A percentile compares a stretch with the other conserved stretches of the same genome.
Conservation (phyloP, 805 yeast species). For the Metschnikowia kunwiensis region DNA sequence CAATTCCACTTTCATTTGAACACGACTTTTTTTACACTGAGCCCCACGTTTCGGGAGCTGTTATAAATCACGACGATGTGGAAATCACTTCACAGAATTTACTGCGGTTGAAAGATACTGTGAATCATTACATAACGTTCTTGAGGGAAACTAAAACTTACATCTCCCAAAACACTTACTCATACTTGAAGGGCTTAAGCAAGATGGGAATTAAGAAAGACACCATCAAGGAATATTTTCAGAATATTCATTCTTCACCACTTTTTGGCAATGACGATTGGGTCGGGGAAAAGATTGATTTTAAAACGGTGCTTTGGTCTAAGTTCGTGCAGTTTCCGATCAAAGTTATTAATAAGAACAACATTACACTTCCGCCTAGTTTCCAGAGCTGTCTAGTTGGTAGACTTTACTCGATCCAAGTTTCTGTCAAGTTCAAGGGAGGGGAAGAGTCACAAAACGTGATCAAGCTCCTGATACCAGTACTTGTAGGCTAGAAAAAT, state of each 20-base stretch:
- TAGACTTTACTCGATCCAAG: constrained; percentile 53
- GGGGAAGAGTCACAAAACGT: constrained; percentile 22
- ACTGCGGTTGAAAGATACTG: constrained; percentile 35
- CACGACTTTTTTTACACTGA: constrained; percentile 42
- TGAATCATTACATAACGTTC: constrained; percentile 32
- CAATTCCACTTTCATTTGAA: constrained; percentile 37
- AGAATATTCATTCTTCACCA: constrained; percentile 25
- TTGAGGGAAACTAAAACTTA: constrained; percentile 32
- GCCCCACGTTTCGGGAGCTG: constrained; percentile 20
- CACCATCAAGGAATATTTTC: constrained; percentile 36
- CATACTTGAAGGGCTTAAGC: constrained; percentile 38
- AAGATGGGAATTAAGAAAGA: constrained; percentile 40
- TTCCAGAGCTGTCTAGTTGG: constrained; percentile 65
- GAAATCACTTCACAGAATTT: constrained; percentile 34
- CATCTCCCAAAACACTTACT: constrained; percentile 32
- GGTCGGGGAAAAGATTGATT: constrained; percentile 25
- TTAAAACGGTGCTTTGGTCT: constrained; percentile 29
- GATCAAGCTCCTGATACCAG: constrained; percentile 17
- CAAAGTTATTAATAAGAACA: constrained; percentile 39
- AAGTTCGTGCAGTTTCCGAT: constrained; percentile 41
- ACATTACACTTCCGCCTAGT: constrained; percentile 53
- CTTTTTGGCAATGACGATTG: constrained; percentile 23
- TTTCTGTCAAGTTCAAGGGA: constrained; percentile 43
- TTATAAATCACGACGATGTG: constrained; percentile 25
- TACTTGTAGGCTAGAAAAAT: constrained; percentile 17